Base-by-base conservation (phyloP, 225 moss, liverwort and hornwort species). In the Physcomitrellopsis africana region DNA sequence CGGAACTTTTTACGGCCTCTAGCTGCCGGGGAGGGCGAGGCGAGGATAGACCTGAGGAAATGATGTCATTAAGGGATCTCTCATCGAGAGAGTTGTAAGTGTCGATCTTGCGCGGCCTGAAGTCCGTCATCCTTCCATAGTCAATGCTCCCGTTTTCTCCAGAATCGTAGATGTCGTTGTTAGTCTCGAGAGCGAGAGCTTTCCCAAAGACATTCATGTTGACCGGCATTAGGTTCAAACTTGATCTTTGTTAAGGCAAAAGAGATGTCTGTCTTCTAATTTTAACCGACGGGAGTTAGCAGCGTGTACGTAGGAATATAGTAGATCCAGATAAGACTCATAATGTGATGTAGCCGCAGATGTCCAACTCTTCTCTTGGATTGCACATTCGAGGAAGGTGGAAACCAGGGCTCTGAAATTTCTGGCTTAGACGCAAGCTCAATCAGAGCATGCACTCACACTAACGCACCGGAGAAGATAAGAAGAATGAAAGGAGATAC, bases 1-100 rank as follows among this genome's bases (percentile, higher is more conserved):
- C 96, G 2, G 96, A 96, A 77, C 96, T 96, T 76, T 96, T 96
- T 0, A 96, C 94, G 1, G 92, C 94, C 83, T 96, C 96, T 58
- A 96, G 74, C 73, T 81, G 86, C 62, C 96, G 89, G 26, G 85
- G 90, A 48, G 94, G 96, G 1, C 94, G 90, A 19, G 88, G 84
- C 1, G 85, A 82, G 29, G 87, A 86, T 46, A 89, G 87, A 6
- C 91, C 84, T 48, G 91, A 94, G 19, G 91, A 89, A 54, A 96
- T 94, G 75, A 96, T 92, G 74, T 96, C 96, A 58, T 86, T 91
- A 10, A 96, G 86, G 51, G 96, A 91, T 70, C 91, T 96, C 75
- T 96, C 96, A 75, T 96, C 96, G 8, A 92, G 86, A 37, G 91
- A 91, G 62, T 91, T 79, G 9, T 83, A 81, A 51, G 80, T 88